Conservation (phyloP, 352 stramenopile genomes). For the Globisporangium ultimum region DNA sequence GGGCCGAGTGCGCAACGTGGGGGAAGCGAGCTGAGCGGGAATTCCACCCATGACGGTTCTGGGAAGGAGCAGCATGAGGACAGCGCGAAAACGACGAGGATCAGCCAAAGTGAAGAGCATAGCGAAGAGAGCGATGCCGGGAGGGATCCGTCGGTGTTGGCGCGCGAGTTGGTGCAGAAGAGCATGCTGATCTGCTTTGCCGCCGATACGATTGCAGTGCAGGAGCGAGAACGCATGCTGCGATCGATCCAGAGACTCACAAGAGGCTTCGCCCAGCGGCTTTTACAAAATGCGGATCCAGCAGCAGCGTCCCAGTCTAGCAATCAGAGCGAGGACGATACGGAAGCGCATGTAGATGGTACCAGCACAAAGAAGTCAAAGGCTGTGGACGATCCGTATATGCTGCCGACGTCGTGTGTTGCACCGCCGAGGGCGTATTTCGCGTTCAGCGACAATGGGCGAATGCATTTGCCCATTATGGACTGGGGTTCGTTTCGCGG, state of each 20-base stretch:
- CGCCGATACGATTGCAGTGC: slow-evolving; percentile 14
- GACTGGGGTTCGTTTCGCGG: slow-evolving; percentile 78
- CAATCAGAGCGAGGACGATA: not conserved
- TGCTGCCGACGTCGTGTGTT: slow-evolving; percentile 27
- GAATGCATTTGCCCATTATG: slow-evolving; percentile 74
- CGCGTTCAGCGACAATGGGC: slow-evolving; percentile 49
- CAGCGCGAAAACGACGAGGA: no score
- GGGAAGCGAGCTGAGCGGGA: no score
- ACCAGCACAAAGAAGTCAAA: not conserved
- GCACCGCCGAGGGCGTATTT: slow-evolving; percentile 64
- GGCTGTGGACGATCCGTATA: slow-evolving; percentile 21
- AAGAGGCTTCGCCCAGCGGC: slow-evolving; percentile 27
- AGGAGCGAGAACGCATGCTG: slow-evolving; percentile 24
- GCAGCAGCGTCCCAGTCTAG: slow-evolving; percentile 12
- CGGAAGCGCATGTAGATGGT: not conserved
- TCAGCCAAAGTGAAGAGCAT: no score
- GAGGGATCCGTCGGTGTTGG: slow-evolving; percentile 11
- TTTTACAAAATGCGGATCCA: slow-evolving; percentile 18
- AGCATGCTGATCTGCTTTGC: slow-evolving; percentile 36
- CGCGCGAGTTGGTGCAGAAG: slow-evolving; percentile 33
- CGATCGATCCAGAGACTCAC: slow-evolving; percentile 30
- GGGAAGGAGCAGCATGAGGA: no score
- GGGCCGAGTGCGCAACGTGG: no score
- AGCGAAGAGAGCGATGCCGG: no score
- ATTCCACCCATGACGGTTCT: no score